Conservation (phyloP, 2,329 filamentous ascomycete species). For the Chaetothyriales sp. region DNA sequence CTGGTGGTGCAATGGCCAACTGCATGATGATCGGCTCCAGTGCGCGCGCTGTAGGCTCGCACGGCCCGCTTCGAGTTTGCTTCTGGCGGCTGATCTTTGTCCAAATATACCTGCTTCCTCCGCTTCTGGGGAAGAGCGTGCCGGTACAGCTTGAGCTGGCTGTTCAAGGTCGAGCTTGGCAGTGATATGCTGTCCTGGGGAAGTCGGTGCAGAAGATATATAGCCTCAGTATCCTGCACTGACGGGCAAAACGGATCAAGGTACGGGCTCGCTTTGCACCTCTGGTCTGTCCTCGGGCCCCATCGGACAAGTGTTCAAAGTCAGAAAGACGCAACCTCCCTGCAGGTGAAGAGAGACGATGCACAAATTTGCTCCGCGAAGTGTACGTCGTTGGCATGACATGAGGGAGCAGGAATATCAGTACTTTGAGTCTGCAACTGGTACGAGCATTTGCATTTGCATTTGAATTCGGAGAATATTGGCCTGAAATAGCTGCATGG, state of each 20-base stretch:
- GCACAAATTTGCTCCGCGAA: neutral
- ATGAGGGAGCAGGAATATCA: neutral
- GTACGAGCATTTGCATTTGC: neutral
- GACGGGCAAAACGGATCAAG: neutral
- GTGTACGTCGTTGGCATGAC: neutral
- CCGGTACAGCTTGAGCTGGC: neutral
- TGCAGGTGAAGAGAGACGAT: neutral
- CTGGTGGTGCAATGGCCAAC: constrained; percentile 10
- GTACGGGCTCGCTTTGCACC: neutral
- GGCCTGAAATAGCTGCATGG: neutral
- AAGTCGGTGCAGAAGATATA: neutral
- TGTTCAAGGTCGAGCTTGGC: neutral
- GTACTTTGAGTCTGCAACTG: neutral
- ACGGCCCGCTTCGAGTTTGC: neutral
- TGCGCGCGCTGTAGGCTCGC: neutral
- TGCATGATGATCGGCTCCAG: constrained; percentile 5
- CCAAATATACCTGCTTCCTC: neutral
- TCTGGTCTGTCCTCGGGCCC: neutral
- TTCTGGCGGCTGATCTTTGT: neutral
- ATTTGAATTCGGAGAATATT: neutral
- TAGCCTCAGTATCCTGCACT: neutral
- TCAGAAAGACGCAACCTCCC: neutral
- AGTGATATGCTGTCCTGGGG: neutral
- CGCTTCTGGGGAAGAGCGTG: neutral
- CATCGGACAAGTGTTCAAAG: neutral